A percentile compares a stretch with the other conserved stretches of the same genome.
Conservation (phyloP, 805 yeast genomes). For the Kockiozyma suomiensis region DNA sequence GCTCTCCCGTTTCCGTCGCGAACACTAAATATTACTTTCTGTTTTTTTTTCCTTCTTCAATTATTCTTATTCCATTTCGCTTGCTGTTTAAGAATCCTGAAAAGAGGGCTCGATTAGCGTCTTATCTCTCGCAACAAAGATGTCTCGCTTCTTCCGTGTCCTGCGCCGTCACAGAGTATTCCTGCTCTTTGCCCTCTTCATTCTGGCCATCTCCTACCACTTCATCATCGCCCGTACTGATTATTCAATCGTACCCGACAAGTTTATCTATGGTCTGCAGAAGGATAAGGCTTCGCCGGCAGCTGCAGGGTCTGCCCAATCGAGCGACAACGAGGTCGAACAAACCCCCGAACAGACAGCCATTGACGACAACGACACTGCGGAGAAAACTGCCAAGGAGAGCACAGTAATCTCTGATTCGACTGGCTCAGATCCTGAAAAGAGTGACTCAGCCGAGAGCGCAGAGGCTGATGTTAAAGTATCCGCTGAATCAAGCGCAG, state of each 20-base stretch:
- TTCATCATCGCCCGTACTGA: neutral
- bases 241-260: constrained; percentile 11
- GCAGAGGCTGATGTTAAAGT: neutral
- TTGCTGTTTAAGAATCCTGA: too few species aligned
- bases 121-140: neutral
- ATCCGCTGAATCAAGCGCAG: neutral
- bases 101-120: too few species aligned
- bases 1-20: too few species aligned
- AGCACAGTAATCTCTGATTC: neutral
- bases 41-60: neutral
- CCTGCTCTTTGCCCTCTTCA: constrained; percentile 9
- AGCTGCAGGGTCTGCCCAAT: too few species aligned
- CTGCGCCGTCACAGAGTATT: constrained; percentile 16
- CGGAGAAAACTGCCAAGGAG: neutral
- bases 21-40: too few species aligned
- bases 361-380: neutral
- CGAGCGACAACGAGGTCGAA: neutral
- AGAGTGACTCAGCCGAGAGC: neutral
- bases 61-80: neutral
- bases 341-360: neutral
- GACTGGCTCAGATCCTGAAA: neutral
- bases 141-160: constrained; percentile 5
- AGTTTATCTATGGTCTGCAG: constrained; percentile 7
- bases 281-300: neutral
- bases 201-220: constrained; percentile 15